These are phyloP conservation scores for Fusarium tanahbumbuense DNA, from an alignment of 2,329 filamentous ascomycete species.

Conservation along the genomic window DNA sequence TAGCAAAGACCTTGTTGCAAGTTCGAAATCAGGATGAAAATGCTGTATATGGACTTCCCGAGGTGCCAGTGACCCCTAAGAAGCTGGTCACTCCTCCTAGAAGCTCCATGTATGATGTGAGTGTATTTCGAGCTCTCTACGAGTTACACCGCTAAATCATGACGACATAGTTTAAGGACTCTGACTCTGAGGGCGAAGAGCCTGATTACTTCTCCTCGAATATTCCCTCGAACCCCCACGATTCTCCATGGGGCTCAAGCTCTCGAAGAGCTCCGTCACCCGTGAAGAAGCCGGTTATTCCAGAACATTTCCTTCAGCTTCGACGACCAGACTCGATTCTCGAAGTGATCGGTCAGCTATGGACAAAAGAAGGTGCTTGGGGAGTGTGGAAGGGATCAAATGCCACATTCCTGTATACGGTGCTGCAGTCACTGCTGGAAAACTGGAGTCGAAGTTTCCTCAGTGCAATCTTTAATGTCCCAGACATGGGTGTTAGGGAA, in stretches of 20 bases:
- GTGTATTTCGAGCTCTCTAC: constrained; percentile 23
- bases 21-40: constrained; percentile 69
- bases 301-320: constrained; percentile 73
- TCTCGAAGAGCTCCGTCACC: constrained; percentile 50
- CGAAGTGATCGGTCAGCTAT: constrained; percentile 87
- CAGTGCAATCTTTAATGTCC: constrained; percentile 90
- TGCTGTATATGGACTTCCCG: constrained; percentile 47
- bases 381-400: constrained; percentile 97
- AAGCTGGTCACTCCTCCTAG: constrained; percentile 50
- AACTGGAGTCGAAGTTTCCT: constrained; percentile 92
- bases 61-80: constrained; percentile 41
- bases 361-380: constrained; percentile 88
- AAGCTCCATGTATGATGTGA: constrained; percentile 53
- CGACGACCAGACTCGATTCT: constrained; percentile 83
- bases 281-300: constrained; percentile 51
- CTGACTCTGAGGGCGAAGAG: constrained; percentile 79
- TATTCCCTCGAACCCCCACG: constrained; percentile 65
- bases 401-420: constrained; percentile 89
- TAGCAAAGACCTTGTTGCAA: constrained; percentile 93
- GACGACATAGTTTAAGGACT: constrained; percentile 59
- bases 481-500: constrained; percentile 81
- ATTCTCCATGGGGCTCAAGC: constrained; percentile 51
- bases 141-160: constrained; percentile 41
- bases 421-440: constrained; percentile 87
- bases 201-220: constrained; percentile 85